phyloP scores from a whole-genome alignment of 345 rosid genomes.

The Populus davidiana region DNA sequence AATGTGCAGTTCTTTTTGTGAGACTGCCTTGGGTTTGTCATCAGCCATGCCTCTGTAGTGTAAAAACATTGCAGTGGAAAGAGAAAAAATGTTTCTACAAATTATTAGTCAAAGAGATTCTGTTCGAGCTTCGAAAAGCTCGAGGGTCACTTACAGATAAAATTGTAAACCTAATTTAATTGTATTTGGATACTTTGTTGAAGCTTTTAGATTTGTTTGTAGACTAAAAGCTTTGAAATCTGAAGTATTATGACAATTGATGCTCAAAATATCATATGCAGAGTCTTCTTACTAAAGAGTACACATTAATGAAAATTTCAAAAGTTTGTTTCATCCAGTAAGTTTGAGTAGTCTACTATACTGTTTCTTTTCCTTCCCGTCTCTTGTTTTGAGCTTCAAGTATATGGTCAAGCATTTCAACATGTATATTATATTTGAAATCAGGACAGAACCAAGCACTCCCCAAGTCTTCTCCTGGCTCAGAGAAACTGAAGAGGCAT shows the following conservation, averaged over 20 bases:
- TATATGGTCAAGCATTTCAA: slow-evolving; percentile 9
- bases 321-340: slow-evolving; percentile 12
- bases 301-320: background rate
- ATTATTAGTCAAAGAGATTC: background rate
- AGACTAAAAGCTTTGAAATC: background rate
- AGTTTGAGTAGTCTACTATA: slow-evolving; percentile 11
- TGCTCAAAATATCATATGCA: background rate
- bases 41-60: background rate
- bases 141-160: background rate
- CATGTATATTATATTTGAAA: slow-evolving; percentile 13
- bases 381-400: slow-evolving; percentile 1
- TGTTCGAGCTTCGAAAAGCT: background rate
- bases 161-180: background rate
- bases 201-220: background rate
- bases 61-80: background rate
- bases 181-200: background rate
- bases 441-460: slow-evolving; percentile 44
- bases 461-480: slow-evolving; percentile 20
- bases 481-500: slow-evolving; percentile 26
- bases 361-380: background rate
- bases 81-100: background rate
- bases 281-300: slow-evolving; percentile 7
- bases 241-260: background rate
- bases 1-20: background rate
- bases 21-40: background rate